Base-by-base conservation (phyloP, 2,329 filamentous ascomycete species). In the Nannizziopsis barbatae region DNA sequence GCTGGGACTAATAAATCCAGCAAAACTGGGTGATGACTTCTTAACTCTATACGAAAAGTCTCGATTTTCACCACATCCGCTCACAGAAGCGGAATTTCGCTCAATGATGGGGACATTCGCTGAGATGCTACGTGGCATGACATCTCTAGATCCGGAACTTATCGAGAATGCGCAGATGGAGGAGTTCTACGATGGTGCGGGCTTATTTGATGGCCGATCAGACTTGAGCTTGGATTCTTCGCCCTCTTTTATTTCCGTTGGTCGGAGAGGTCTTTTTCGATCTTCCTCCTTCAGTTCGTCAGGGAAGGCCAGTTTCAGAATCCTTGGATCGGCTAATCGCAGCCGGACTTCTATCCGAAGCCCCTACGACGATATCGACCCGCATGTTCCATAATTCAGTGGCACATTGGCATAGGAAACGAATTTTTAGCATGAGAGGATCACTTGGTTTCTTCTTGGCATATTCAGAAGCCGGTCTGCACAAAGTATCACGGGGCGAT, bases 61-160 rank as follows among this genome's bases (percentile, higher is more conserved):
- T 2, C 81, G 90, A 36, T 98, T 94, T 68, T 89, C 86, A 1
- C 77, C 76, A 0, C 70, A 72, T 4, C 76, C 83, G 1, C 70
- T 95, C 3, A 75, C 78, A 2, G 83, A 89, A 56, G 59, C 67
- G 0, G 75, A 83, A 45, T 96, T 98, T 62, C 75, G 84, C 33
- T 69, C 75, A 17, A 71, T 95, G 27, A 95, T 95, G 87, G 76
- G 80, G 49, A 73, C 85, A 20, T 95, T 96, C 64, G 84, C 89
- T 1, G 79, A 84, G 46, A 71, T 96, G 0, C 70, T 96, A 11
- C 79, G 84, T 45, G 76, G 75, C 14, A 94, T 96, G 84, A 75
- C 71, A 22, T 73, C 77, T 0, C 68, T 86, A 2, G 72, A 83
- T 50, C 68, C 75, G 0, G 67, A 68, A 0, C 62, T 79, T 3